phyloP scores from a whole-genome alignment of 1,284 basidiomycete genomes.

The Cutaneotrichosporon curvatum region DNA sequence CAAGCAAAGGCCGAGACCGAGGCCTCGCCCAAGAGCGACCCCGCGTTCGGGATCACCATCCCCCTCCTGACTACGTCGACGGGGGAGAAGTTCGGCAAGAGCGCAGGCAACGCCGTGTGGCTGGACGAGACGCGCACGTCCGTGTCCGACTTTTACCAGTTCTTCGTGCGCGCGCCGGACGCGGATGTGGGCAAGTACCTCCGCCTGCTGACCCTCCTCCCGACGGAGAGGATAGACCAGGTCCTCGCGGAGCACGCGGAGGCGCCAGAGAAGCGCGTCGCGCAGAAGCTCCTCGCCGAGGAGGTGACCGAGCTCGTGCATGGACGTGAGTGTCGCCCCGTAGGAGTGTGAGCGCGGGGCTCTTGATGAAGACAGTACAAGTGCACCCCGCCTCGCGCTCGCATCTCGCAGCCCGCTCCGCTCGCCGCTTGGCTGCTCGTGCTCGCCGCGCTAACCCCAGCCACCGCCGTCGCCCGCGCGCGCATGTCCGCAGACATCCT shows the following conservation, averaged over 20 bases:
- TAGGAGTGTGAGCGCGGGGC: too few relatives aligned
- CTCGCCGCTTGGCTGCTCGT: too few relatives aligned
- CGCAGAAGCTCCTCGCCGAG: constrained; percentile 71
- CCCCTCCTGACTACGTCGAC: constrained; percentile 83
- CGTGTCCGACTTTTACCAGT: constrained; percentile 88
- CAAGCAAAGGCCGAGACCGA: neutral
- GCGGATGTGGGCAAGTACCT: constrained; percentile 75
- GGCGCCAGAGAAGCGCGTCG: constrained; percentile 56
- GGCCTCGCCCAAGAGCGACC: constrained; percentile 32
- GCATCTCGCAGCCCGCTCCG: too few relatives aligned
- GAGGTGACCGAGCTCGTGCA: constrained; percentile 88
- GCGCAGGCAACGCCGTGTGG: constrained; percentile 93
- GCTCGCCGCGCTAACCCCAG: constrained; percentile 34
- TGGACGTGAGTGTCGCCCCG: constrained; percentile 53
- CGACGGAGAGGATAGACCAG: constrained; percentile 55
- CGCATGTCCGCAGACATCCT: constrained; percentile 57
- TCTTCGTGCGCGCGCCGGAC: constrained; percentile 77
- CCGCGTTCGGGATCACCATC: constrained; percentile 81
- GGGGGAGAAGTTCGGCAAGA: constrained; percentile 97
- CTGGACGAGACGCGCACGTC: constrained; percentile 67
- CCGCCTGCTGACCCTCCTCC: constrained; percentile 73
- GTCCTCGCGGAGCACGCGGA: constrained; percentile 57
- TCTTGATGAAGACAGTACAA: too few relatives aligned
- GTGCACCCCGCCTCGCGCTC: too few relatives aligned
- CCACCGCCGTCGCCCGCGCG: constrained; percentile 51